A percentile compares a stretch with the other conserved stretches of the same genome.
These are phyloP conservation scores for Vaccinium macrocarpon DNA, from an alignment of 148 eudicot species.

Conservation along the genomic window DNA sequence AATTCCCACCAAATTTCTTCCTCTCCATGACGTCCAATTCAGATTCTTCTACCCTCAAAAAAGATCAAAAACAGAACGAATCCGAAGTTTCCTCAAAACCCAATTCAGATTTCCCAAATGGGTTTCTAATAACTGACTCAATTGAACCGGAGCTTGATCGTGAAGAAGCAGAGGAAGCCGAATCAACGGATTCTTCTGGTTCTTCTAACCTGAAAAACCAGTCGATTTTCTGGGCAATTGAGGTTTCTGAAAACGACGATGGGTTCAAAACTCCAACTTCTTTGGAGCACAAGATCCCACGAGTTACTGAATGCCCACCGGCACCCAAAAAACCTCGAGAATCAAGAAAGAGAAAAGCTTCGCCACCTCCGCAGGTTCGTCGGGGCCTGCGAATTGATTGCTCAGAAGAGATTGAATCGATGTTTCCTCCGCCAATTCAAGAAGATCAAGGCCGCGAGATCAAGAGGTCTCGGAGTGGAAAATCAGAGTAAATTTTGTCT, in stretches of 20 bases:
- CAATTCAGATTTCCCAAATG: not conserved
- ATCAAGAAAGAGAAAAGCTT: conserved; percentile 26
- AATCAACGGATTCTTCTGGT: not conserved
- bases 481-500: not conserved
- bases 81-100: conserved; percentile 3
- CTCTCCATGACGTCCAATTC: conserved; percentile 16
- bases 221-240: not conserved
- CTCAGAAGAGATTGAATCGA: conserved; percentile 25
- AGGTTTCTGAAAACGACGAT: not conserved
- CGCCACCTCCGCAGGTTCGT: not conserved
- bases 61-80: not conserved
- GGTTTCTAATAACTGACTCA: not conserved
- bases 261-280: conserved; percentile 53
- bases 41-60: not conserved
- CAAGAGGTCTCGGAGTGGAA: conserved; percentile 31
- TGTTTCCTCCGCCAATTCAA: conserved; percentile 17
- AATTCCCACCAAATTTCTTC: not conserved
- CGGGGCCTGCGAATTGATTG: conserved; percentile 17
- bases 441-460: conserved; percentile 7
- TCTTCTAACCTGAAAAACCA: not conserved
- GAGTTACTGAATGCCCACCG: conserved; percentile 41
- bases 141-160: not conserved
- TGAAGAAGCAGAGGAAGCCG: not conserved
- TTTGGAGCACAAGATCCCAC: conserved; percentile 40
- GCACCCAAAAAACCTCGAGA: conserved; percentile 30